Evolutionary conservation across 345 rosid species (phyloP).

Genomic region (Pistacia atlantica): DNA sequence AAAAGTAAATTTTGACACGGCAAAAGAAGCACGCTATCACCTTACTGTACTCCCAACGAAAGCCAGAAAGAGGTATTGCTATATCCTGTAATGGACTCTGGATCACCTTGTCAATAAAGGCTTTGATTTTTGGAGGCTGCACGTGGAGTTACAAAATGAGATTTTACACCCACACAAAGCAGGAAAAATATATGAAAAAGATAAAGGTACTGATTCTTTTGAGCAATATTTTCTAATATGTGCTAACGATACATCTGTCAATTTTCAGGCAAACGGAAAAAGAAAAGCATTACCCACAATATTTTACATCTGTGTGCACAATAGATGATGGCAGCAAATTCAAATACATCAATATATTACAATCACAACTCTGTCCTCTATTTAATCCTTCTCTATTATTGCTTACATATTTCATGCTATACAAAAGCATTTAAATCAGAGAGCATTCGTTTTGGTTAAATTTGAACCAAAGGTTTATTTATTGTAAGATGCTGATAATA

Average conservation of each 20-base stretch:
- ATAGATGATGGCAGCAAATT: neutral
- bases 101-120: constrained; percentile 89
- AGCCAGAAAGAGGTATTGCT: constrained; percentile 96
- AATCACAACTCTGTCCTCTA: neutral
- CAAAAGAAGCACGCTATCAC: constrained; percentile 34
- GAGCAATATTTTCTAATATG: neutral
- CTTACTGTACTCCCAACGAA: constrained; percentile 90
- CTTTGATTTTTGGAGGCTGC: constrained; percentile 92
- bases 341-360: neutral
- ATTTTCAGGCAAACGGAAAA: neutral
- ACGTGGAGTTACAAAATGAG: constrained; percentile 22
- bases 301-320: neutral
- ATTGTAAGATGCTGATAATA: neutral
- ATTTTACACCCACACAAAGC: neutral
- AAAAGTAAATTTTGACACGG: neutral
- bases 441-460: neutral
- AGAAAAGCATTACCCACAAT: neutral
- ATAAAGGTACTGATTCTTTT: neutral
- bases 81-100: constrained; percentile 96
- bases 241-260: neutral
- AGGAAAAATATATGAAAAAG: neutral
- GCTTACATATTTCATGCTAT: neutral
- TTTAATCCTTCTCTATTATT: neutral
- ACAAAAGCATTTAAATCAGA: neutral
- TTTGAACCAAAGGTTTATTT: neutral